Conservation (phyloP, 2,329 filamentous ascomycete species). For the Onygenales sp. region DNA sequence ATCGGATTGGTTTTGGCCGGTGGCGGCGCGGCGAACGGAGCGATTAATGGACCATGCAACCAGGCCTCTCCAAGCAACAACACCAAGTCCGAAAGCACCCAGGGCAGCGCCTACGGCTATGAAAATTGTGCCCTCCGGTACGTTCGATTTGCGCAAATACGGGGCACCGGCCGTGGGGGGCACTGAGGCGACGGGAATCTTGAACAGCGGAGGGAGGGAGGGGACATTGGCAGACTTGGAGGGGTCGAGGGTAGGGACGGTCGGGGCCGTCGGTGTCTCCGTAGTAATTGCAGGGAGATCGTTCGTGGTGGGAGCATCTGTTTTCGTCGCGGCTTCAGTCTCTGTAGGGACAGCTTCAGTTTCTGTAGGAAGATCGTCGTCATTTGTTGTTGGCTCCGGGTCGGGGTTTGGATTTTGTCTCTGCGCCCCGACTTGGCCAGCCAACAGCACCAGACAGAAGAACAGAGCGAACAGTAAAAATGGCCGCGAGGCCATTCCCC, state of each 20-base stretch:
- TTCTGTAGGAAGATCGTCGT: background rate
- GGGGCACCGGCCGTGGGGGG: conserved; percentile 78
- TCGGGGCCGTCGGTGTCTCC: background rate
- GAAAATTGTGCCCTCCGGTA: conserved; percentile 91
- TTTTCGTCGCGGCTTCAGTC: background rate
- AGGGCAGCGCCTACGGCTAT: conserved; percentile 86
- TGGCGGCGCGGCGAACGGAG: conserved; percentile 77
- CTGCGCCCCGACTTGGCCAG: conserved; percentile 13
- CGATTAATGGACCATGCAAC: conserved; percentile 88
- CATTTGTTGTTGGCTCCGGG: background rate
- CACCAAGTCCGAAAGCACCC: conserved; percentile 68
- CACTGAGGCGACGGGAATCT: conserved; percentile 63
- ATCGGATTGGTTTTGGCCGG: conserved; percentile 60
- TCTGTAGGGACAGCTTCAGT: background rate
- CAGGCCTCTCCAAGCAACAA: conserved; percentile 79
- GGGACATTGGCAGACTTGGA: conserved; percentile 29
- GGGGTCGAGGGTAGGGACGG: background rate
- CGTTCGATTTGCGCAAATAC: conserved; percentile 77
- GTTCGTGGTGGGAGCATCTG: background rate
- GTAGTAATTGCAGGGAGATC: background rate
- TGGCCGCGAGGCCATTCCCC: conserved; percentile 5
- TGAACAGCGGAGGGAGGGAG: conserved; percentile 46
- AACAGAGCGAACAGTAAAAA: conserved; percentile 12
- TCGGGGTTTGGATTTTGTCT: background rate
- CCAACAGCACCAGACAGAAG: conserved; percentile 9